Conservation (phyloP, 345 rosid genomes). For the Syzygium oleosum region DNA sequence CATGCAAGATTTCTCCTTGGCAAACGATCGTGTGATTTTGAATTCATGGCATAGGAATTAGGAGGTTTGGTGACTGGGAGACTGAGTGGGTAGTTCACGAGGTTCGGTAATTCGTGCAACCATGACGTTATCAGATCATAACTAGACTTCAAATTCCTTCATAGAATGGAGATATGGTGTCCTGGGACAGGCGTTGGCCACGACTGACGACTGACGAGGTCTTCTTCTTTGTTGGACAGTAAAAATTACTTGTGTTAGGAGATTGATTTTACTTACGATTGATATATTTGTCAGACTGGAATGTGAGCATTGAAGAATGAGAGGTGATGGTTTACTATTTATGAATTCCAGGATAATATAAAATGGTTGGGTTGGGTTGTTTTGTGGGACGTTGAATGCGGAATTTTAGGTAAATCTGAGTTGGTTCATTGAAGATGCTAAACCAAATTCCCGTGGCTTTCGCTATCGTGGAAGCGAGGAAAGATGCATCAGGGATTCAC, state of each 20-base stretch:
- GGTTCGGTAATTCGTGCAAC: neutral
- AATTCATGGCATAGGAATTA: neutral
- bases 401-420: neutral
- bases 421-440: neutral
- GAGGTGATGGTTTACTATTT: neutral
- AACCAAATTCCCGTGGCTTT: neutral
- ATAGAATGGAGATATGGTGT: neutral
- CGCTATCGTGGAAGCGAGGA: neutral
- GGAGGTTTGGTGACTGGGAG: neutral
- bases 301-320: neutral
- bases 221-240: neutral
- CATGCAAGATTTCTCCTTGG: neutral
- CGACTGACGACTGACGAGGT: neutral
- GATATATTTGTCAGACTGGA: neutral
- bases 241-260: neutral
- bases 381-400: neutral
- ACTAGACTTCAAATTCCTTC: neutral
- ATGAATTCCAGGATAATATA: neutral
- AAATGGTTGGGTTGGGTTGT: neutral
- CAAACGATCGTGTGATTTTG: neutral
- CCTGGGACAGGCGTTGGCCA: neutral
- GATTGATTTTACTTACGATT: neutral
- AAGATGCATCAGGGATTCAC: constrained; percentile 4
- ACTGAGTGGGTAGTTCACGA: neutral
- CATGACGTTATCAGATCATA: neutral